Evolutionary conservation across 371 early-diverging fungal genomes (phyloP), one percentile per base, ranked within the genome.

Genomic region (Rhizopus microsporus): DNA sequence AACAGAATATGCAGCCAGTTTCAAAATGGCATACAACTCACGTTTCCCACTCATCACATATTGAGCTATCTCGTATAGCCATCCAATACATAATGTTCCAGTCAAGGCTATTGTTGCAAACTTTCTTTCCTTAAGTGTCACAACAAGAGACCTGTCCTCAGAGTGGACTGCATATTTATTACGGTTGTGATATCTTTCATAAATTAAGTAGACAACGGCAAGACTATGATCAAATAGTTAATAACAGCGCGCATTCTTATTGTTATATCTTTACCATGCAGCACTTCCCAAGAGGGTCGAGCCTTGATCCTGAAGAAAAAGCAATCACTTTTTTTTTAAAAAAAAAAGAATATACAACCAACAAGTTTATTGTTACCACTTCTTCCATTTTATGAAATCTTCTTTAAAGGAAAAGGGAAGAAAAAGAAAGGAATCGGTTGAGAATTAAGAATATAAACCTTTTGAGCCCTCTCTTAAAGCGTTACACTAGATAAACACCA

Each of bases 71-170:
- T 48, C 32, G 12, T 43, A 56, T 7, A 62, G 33, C 57, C 57
- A 62, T 0, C 47, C 53, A 3, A 32, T 12, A 13, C 42, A 40
- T 17, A 46, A 39, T 29, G 57, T 17, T 6, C 52, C 49, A 8
- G 57, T 57, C 0, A 62, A 33, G 0, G 48, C 16, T 1, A 62
- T 29, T 4, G 57, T 34, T 4, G 46, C 38, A 7, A 23, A 4
- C 17, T 35, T 45, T 57, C 57, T 57, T 7, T 62, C 52, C 17
- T 51, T 37, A 3, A 62, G 4, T 7, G 62, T 53, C 5, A 53
- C 49, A 9, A 30, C 33, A 31, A 57, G n/a, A 7, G 57, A 56
- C 9, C 48, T 42, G 3, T 53, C 35, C 31, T 57, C 62, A n/a
- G 51, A 0, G 9, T 1, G 38, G 29, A 34, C 5, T 8, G 40